Percentiles rank a stretch among this genome's conserved stretches.
Conservation (phyloP, 768 basidiomycete genomes). For the Rubroboletus satanas region DNA sequence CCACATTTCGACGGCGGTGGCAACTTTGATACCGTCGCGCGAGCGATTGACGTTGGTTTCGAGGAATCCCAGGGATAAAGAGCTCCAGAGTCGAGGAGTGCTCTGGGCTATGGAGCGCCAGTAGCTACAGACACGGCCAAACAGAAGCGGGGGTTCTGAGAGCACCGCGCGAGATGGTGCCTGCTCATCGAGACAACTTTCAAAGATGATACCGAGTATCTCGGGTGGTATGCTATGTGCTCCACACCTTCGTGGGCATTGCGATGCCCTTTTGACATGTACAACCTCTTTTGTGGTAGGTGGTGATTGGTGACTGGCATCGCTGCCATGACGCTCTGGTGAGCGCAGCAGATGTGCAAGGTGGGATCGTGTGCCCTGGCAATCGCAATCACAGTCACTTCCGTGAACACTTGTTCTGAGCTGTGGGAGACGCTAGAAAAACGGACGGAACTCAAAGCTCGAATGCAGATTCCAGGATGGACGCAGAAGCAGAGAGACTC, state of each 20-base stretch:
- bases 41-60: constrained; percentile 22
- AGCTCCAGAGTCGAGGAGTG: constrained; percentile 25
- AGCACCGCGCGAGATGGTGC: neutral
- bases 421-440: neutral
- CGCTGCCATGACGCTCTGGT: neutral
- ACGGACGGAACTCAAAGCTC: neutral
- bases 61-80: constrained; percentile 21
- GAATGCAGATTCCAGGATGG: neutral
- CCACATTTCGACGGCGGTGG: constrained; percentile 21
- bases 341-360: neutral
- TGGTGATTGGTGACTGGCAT: neutral
- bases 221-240: constrained; percentile 28
- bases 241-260: neutral
- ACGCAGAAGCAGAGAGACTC: constrained; percentile 1
- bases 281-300: neutral
- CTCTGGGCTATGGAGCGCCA: constrained; percentile 22
- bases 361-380: neutral
- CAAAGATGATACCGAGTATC: constrained; percentile 36
- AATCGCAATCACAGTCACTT: neutral
- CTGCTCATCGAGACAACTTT: constrained; percentile 13
- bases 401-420: neutral
- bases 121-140: constrained; percentile 23
- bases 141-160: constrained; percentile 21
- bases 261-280: neutral
- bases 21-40: constrained; percentile 14